phyloP scores from a whole-genome alignment of 257 asterid genomes.

The Mitragyna speciosa region DNA sequence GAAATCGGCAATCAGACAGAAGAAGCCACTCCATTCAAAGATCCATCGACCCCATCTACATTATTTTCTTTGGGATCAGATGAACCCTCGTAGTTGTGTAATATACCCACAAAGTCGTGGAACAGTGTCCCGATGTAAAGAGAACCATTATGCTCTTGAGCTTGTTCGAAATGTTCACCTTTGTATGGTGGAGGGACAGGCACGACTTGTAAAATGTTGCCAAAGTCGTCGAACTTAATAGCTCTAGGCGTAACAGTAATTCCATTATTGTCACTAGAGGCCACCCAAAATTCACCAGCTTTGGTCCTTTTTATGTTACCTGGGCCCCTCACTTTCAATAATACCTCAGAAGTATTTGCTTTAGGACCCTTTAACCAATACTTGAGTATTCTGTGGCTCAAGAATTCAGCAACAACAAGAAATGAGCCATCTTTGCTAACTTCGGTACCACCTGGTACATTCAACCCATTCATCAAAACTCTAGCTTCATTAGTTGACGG shows the following conservation, averaged over 20 bases:
- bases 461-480: slow-evolving; percentile 9
- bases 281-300: background rate
- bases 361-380: slow-evolving; percentile 14
- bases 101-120: background rate
- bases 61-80: too few species aligned
- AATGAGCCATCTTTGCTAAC: slow-evolving; percentile 22
- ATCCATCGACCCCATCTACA: too few species aligned
- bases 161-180: background rate
- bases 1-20: too few species aligned
- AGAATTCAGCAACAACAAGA: slow-evolving; percentile 16
- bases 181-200: background rate
- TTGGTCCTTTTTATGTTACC: background rate
- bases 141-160: slow-evolving; percentile 3
- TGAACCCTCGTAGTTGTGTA: background rate
- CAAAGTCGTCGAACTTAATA: background rate
- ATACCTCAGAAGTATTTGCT: background rate
- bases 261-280: background rate
- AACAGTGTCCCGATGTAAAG: background rate
- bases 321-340: background rate
- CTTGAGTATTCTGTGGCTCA: background rate
- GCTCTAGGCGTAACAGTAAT: background rate
- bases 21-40: too few species aligned
- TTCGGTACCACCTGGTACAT: slow-evolving; percentile 23
- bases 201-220: background rate
- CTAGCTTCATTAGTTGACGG: slow-evolving; percentile 17